Conservation (phyloP, 2,329 filamentous ascomycete species). For the Lachnellula arida region DNA sequence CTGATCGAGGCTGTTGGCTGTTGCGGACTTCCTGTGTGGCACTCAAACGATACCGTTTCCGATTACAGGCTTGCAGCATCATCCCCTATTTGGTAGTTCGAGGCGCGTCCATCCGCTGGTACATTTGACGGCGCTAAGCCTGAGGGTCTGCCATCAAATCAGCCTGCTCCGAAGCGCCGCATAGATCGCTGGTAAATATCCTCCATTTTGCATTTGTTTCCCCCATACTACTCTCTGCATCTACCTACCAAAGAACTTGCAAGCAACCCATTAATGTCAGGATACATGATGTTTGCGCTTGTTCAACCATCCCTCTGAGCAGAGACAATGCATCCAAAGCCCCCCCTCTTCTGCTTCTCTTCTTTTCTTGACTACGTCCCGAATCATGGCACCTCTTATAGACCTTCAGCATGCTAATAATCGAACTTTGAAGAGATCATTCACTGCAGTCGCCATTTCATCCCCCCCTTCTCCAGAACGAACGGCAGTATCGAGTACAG, state of each 20-base stretch:
- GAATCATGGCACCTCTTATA: constrained; percentile 21
- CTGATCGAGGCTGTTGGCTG: constrained; percentile 14
- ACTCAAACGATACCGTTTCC: constrained; percentile 3
- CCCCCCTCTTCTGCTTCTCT: constrained; percentile 6
- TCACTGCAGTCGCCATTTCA: constrained; percentile 19
- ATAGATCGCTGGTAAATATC: constrained; percentile 23
- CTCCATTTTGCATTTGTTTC: constrained; percentile 11
- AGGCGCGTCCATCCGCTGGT: constrained; percentile 18
- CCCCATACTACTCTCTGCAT: constrained; percentile 3
- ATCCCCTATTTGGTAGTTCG: constrained; percentile 9
- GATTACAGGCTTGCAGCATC: constrained; percentile 5
- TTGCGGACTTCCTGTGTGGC: constrained; percentile 21
- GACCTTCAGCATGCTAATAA: constrained; percentile 26
- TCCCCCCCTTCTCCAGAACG: constrained; percentile 18
- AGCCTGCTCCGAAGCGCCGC: constrained; percentile 22
- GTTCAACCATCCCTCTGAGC: constrained; percentile 9
- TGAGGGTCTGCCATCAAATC: constrained; percentile 18
- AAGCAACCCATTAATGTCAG: constrained; percentile 13
- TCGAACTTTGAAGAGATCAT: constrained; percentile 28
- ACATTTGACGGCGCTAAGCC: constrained; percentile 19
- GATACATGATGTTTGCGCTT: constrained; percentile 13
- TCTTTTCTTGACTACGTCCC: neutral
- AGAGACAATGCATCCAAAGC: constrained; percentile 16
- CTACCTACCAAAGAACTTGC: constrained; percentile 6
- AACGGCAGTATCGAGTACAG: constrained; percentile 10